Evolutionary conservation across 805 yeast species (phyloP), one percentile per base, ranked within the genome.

Genomic region (Candida lessepsii): DNA sequence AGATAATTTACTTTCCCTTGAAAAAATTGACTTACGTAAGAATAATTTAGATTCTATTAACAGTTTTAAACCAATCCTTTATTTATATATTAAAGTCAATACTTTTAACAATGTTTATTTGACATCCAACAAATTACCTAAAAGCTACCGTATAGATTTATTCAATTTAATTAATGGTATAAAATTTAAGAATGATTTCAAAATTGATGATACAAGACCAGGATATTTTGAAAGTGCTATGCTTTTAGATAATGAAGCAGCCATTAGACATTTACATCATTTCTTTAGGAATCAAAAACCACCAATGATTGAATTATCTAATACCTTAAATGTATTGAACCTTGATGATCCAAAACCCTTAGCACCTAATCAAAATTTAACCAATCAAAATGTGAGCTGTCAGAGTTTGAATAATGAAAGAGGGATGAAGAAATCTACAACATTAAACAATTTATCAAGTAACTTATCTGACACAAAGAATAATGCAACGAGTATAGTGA

Each of bases 161-260:
- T 78, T 78, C 58, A 78, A 79, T 54, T 55, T 78, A 37, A 64
- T 75, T 48, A 77, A 77, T 51, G 82, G 81, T 7, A 71, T 75
- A 28, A 69, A 65, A 41, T 71, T 70, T 43, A 63, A 64, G 17
- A 76, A 76, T 46, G 52, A 52, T 6, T 52, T 78, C 43, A 74
- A 73, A 48, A 73, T 78, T 27, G 83, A 78, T 53, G 83, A 80
- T 31, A 76, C 82, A 3, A 56, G 73, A 39, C 83, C 84, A 0
- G 83, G 83, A 1, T 75, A 78, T 40, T 76, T 78, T 57, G 84
- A 78, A 57, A 67, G 76, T 15, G 73, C 83, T 23, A 53, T 78
- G 49, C 56, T 78, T 20, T 60, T 78, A 37, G 82, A 76, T 46
- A 61, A 71, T 2, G 78, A 73, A 45, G 62, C 65, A 17, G 75